phyloP scores from a whole-genome alignment of 305 asterid species.

The Fraxinus greggii region DNA sequence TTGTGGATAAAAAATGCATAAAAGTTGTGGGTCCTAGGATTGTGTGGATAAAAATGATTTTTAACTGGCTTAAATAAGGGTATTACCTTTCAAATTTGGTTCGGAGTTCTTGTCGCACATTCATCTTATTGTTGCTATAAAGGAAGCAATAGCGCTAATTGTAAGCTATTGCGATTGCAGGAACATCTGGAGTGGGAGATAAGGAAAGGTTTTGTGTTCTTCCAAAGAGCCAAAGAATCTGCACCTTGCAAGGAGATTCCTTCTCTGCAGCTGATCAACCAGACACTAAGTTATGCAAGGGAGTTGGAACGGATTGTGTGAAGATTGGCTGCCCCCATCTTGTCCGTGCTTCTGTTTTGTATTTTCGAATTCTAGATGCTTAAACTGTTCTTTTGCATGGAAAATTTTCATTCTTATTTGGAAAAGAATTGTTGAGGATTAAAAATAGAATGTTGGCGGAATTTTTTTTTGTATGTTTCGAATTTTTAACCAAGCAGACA shows the following conservation, averaged over 20 bases:
- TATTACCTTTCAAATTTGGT: background rate
- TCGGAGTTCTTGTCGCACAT: background rate
- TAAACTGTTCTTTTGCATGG: background rate
- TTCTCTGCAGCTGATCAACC: conserved; percentile 66
- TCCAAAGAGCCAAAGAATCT: conserved; percentile 74
- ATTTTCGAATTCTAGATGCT: background rate
- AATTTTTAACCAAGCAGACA: background rate
- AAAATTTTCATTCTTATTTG: background rate
- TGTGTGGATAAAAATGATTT: background rate
- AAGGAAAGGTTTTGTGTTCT: conserved; percentile 51
- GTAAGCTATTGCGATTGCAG: conserved; percentile 41
- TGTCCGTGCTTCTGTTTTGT: background rate
- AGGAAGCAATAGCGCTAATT: background rate
- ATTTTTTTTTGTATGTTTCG: background rate
- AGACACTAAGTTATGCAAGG: conserved; percentile 48
- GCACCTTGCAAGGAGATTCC: conserved; percentile 93
- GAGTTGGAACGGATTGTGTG: conserved; percentile 66
- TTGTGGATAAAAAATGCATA: background rate
- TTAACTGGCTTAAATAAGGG: background rate
- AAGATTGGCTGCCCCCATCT: background rate
- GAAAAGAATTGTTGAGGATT: background rate
- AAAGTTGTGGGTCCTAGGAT: background rate
- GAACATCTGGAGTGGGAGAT: conserved; percentile 95
- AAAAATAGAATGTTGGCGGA: background rate
- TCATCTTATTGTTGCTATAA: background rate